phyloP scores from a whole-genome alignment of 208 protist genomes.

The Leishmania lainsoni region DNA sequence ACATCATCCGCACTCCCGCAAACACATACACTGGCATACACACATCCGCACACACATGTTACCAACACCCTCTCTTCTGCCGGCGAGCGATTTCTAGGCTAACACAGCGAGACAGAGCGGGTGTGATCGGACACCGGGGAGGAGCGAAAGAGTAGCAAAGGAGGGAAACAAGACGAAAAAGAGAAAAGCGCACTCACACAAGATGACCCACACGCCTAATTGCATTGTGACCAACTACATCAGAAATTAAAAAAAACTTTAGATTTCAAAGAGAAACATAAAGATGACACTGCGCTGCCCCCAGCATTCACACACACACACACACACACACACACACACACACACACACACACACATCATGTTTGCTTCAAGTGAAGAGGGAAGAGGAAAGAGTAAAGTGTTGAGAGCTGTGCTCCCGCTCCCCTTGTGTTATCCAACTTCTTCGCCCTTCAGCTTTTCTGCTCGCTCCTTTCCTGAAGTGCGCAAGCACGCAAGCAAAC shows the following conservation, averaged over 20 bases:
- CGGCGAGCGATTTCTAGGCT: neutral
- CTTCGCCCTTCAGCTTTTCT: neutral
- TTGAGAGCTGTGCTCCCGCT: neutral
- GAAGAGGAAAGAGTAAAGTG: neutral
- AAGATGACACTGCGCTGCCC: neutral
- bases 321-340: no score
- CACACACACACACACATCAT: neutral
- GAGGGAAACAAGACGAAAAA: slow-evolving; percentile 10
- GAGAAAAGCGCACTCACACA: slow-evolving; percentile 14
- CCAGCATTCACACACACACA: neutral
- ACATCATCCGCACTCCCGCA: neutral
- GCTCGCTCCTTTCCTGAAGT: neutral
- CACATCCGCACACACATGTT: neutral
- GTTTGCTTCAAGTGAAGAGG: neutral
- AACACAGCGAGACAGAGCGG: neutral
- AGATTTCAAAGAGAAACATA: neutral
- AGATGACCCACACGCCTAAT: neutral
- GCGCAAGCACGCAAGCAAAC: neutral
- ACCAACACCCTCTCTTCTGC: neutral
- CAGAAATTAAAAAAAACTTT: neutral
- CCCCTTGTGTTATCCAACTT: neutral
- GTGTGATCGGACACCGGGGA: neutral
- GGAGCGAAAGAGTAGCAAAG: neutral
- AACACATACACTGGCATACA: neutral
- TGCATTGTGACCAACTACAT: neutral